Percentiles rank a stretch among this genome's conserved stretches.
Evolutionary conservation across 129 eudicot genomes (phyloP).

Genomic region (Chrysanthemum lavandulifolium): DNA sequence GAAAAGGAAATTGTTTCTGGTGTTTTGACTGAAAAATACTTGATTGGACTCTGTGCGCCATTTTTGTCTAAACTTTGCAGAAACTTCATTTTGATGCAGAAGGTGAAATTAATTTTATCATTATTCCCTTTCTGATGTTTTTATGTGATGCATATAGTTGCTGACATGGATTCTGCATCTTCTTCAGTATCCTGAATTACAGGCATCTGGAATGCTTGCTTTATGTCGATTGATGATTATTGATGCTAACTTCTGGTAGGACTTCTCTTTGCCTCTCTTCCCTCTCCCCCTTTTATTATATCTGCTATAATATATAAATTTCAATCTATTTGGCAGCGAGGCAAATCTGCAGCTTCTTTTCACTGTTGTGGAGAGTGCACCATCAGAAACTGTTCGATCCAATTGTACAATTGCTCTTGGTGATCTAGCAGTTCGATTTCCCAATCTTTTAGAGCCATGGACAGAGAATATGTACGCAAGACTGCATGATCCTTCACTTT

Average conservation of each 20-base stretch:
- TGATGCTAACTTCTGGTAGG: conserved; percentile 88
- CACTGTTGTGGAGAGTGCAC: conserved; percentile 94
- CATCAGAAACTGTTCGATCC: conserved; percentile 91
- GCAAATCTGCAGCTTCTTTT: conserved; percentile 93
- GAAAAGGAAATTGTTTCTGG: conserved; percentile 86
- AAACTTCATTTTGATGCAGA: conserved; percentile 87
- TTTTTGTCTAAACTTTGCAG: conserved; percentile 81
- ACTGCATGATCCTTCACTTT: conserved; percentile 71
- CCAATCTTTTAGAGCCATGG: conserved; percentile 96
- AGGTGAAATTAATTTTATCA: conserved; percentile 43
- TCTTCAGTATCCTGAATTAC: conserved; percentile 80
- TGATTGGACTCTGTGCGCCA: conserved; percentile 86
- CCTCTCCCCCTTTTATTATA: background rate
- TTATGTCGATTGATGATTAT: conserved; percentile 87
- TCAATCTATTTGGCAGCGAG: conserved; percentile 49
- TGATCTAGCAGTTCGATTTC: conserved; percentile 94
- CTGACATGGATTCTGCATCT: conserved; percentile 35
- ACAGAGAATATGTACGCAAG: conserved; percentile 91
- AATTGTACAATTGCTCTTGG: conserved; percentile 98
- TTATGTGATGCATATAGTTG: conserved; percentile 23
- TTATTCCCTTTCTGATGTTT: background rate
- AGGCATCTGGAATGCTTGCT: conserved; percentile 98
- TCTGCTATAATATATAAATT: conserved; percentile 2
- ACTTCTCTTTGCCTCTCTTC: background rate
- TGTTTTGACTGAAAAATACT: conserved; percentile 57